Base-by-base conservation (phyloP, 306 rosid genomes). In the cucumber (Cucumis sativus) region DNA sequence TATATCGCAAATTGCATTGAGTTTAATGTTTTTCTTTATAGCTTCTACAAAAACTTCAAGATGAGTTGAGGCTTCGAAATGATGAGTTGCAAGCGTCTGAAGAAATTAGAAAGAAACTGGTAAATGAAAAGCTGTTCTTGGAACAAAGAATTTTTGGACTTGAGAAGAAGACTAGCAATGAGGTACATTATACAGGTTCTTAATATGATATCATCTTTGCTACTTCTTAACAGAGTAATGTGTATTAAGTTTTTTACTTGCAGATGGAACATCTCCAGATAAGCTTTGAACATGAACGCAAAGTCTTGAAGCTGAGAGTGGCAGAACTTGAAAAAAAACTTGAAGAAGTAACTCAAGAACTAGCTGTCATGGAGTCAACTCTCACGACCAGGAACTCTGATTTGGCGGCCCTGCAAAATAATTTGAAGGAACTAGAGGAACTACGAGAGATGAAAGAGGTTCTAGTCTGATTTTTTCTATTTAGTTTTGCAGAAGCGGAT, bases 401-500 rank as follows among this genome's bases (percentile, higher is more conserved):
- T 82, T 79, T 95, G 85, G 85, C 81, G 72, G 62, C 78, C 28
- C 72, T 89, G 80, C 91, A 84, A 84, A 89, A 80, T 84, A 89
- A 85, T 74, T 82, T 91, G 39, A 87, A 82, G 86, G 99, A 95
- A 84, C 82, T 95, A 76, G 98, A 92, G 64, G 99, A 95, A 71
- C 82, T 95, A 82, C 88, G 97, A 86, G 99, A 95, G 87, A 89
- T 92, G 98, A 95, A 91, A 91, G 99, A 95, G 96, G 99, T 80
- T 77, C 71, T 84, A 28, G 72, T 74, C 37, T 59, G 17, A 13
- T 70, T 4, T 41, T 45, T 74, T 74, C 11, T 52, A 25, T 73
- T 51, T 25, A 52, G 28, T 25, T 54, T 73, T 12, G 37, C 57
- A 10, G 23, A 14, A 16, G 11, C 30, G 43, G 63, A 59, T 78